Conservation (phyloP, 352 stramenopile species). For the Phytopythium mirpurense region DNA sequence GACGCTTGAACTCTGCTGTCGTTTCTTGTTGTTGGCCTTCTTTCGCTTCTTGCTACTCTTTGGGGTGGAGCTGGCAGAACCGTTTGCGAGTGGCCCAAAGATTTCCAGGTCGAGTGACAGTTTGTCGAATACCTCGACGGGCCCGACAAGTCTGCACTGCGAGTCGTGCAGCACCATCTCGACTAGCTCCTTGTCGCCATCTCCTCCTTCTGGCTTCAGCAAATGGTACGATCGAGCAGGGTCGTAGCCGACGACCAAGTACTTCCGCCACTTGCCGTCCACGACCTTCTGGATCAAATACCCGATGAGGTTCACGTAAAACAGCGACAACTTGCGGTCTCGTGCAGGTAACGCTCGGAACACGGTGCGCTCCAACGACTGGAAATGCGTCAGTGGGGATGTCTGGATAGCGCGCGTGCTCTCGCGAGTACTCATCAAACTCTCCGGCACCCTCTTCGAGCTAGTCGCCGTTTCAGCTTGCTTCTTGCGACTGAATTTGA, state of each 20-base stretch:
- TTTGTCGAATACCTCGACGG: slow-evolving; percentile 43
- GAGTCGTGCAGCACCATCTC: slow-evolving; percentile 79
- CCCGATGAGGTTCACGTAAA: slow-evolving; percentile 68
- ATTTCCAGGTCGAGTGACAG: slow-evolving; percentile 37
- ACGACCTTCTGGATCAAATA: slow-evolving; percentile 69
- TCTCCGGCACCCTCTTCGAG: background rate
- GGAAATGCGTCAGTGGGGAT: slow-evolving; percentile 79
- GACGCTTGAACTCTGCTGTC: slow-evolving; percentile 23
- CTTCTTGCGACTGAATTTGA: slow-evolving; percentile 27
- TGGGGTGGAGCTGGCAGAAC: slow-evolving; percentile 1
- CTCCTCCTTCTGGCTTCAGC: slow-evolving; percentile 40
- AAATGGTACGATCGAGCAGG: slow-evolving; percentile 46
- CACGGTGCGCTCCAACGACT: slow-evolving; percentile 82
- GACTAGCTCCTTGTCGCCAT: slow-evolving; percentile 27
- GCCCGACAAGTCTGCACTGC: slow-evolving; percentile 53
- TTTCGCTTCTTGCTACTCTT: slow-evolving; percentile 58
- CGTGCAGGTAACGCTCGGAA: slow-evolving; percentile 53
- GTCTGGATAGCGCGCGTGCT: slow-evolving; percentile 36
- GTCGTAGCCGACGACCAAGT: slow-evolving; percentile 66
- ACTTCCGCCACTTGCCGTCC: slow-evolving; percentile 81
- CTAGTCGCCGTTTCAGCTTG: background rate
- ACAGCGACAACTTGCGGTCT: slow-evolving; percentile 38
- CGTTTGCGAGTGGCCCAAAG: slow-evolving; percentile 32
- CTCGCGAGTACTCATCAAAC: background rate
- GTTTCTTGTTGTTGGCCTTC: slow-evolving; percentile 49